Evolutionary conservation across 352 stramenopile species (phyloP), one percentile per base, ranked within the genome.

Genomic region (Achlya hypogyna): DNA sequence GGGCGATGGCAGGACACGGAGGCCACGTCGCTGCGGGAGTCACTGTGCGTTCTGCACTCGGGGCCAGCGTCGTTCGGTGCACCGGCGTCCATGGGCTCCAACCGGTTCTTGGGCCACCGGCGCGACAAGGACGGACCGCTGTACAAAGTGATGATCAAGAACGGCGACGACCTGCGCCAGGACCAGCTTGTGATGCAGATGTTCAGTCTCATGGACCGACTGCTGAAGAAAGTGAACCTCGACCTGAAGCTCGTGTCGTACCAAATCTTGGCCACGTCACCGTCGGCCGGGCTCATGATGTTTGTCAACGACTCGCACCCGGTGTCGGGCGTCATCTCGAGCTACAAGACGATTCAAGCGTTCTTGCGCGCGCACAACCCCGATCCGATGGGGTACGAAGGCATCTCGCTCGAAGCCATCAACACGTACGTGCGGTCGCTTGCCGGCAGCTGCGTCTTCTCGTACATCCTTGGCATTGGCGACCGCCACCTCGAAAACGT

Each of bases 141-240:
- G 69, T 98, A 97, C 81, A 97, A 96, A 74, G 95, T 99, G 28
- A 99, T 99, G 79, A 96, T 99, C 56, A 99, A 99, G 81, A 98
- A 97, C 53, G 98, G 98, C 29, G 98, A 99, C 78, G 98, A 99
- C 78, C 74, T 99, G 51, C 84, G 97, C 8, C 98, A 99, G 80
- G 98, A 99, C 78, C 97, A 99, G 77, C 82, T 99, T 56, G 97
- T 99, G 58, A 98, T 99, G 74, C 98, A 99, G 81, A 98, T 99
- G 91, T 98, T 99, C 63, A 96, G 97, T 58, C 78, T 99, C 29
- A 99, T 99, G 96, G 97, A 99, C 73, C 85, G 95, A 6, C 75
- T 99, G 32, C 79, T 99, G 38, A 99, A 99, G 78, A 93, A 98
- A 43, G 96, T 98, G 22, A 99, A 98, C 62, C 71, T 99, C 49